Evolutionary conservation across 768 basidiomycete genomes (phyloP), one percentile per base, ranked within the genome.

Genomic region (Auriscalpium vulgare): DNA sequence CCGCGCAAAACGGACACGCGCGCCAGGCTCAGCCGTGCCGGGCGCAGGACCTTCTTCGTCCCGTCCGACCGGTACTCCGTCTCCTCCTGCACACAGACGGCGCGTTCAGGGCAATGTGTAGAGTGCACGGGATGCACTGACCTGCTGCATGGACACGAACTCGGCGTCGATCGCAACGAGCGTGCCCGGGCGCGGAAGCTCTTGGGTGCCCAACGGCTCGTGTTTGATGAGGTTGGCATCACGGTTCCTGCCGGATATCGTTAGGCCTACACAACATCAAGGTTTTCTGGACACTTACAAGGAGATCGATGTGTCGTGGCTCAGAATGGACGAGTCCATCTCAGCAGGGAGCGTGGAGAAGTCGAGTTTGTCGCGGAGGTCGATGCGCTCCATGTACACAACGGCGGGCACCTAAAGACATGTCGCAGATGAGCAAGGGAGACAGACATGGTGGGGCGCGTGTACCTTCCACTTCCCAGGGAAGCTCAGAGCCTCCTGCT

Each of bases 131-230:
- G 13, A 23, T 50, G 36, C 7, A 47, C 40, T 48, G 61, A 88
- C 91, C 76, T 94, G 91, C 68, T 98, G 94, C 82, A 99, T 89
- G 6, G 86, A 88, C 21, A 99, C 95, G 66, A 99, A 99, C 66
- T 99, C 95, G 1, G 95, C 95, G 65, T 99, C 97, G 59, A 99
- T 97, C 3, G 95, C 86, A 38, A 99, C 85, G 44, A 95, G 72
- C 6, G 88, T 95, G 11, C 93, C 97, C 6, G 87, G 85, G 55
- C 72, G 79, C 0, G 95, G 95, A 8, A 97, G 70, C 69, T 99
- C 97, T 14, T 85, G 81, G 17, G 74, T 72, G 13, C 73, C 71
- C 34, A 98, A 73, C 35, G 80, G 78, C 61, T 89, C 82, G 61
- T 98, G 97, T 66, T 87, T 90, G 64, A 95, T 83, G 58, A 81